Conservation (phyloP, 345 rosid species). For the Acer campestre region DNA sequence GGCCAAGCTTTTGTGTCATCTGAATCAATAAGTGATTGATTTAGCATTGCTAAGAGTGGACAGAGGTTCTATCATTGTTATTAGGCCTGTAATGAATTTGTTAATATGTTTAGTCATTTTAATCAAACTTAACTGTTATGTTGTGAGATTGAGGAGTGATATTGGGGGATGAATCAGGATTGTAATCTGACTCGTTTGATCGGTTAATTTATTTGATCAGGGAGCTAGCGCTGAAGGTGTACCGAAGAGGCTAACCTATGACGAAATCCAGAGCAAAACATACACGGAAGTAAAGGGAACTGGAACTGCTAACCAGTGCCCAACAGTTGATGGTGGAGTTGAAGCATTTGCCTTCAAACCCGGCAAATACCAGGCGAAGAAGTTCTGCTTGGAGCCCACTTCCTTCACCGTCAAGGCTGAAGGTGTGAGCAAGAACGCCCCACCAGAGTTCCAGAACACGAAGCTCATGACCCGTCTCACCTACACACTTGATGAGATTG, state of each 20-base stretch:
- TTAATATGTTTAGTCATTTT: background rate
- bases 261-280: slow-evolving; percentile 95
- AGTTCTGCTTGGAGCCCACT: slow-evolving; percentile 92
- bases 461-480: slow-evolving; percentile 99
- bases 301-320: slow-evolving; percentile 96
- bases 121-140: background rate
- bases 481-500: slow-evolving; percentile 94
- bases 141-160: background rate
- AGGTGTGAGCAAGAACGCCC: slow-evolving; percentile 71
- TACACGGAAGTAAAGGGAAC: slow-evolving; percentile 95
- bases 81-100: background rate
- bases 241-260: slow-evolving; percentile 85
- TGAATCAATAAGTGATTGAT: background rate
- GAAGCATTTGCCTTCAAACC: slow-evolving; percentile 76
- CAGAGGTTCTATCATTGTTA: background rate
- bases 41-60: background rate
- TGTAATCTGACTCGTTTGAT: background rate
- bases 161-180: background rate
- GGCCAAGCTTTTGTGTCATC: background rate
- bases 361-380: slow-evolving; percentile 83
- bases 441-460: slow-evolving; percentile 90
- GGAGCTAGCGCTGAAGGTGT: slow-evolving; percentile 92
- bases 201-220: slow-evolving; percentile 28
- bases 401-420: slow-evolving; percentile 98
- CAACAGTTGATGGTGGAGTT: slow-evolving; percentile 75